phyloP scores from a whole-genome alignment of 306 rosid species.

The Lupinus albus region DNA sequence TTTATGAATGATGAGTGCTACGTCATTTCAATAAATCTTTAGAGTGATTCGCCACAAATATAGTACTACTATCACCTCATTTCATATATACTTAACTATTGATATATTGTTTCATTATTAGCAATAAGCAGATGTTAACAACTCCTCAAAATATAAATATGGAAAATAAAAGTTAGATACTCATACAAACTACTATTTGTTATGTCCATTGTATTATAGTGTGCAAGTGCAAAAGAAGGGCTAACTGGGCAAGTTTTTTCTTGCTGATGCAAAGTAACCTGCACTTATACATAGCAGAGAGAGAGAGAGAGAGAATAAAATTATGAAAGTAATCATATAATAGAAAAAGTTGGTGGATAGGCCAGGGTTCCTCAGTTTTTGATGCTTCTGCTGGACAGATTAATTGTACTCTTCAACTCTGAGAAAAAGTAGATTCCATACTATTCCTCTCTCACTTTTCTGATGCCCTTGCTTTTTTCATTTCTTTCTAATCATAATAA shows the following conservation, averaged over 20 bases:
- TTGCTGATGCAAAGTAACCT: conserved; percentile 39
- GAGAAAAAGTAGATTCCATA: conserved; percentile 57
- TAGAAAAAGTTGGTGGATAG: conserved; percentile 50
- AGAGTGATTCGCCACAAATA: too few relatives aligned
- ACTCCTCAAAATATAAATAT: too few relatives aligned
- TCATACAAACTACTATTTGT: not conserved
- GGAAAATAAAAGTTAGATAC: too few relatives aligned
- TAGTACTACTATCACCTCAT: too few relatives aligned
- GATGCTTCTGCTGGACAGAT: conserved; percentile 52
- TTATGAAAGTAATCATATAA: conserved; percentile 50
- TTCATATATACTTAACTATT: too few relatives aligned
- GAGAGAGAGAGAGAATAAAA: conserved; percentile 8
- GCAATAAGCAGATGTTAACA: too few relatives aligned
- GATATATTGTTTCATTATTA: too few relatives aligned
- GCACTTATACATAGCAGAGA: conserved; percentile 20
- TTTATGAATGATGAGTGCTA: too few relatives aligned
- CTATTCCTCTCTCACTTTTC: conserved; percentile 50
- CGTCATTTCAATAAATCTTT: too few relatives aligned
- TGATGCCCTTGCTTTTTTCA: conserved; percentile 29
- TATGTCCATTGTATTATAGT: not conserved
- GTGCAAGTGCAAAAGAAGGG: conserved; percentile 15
- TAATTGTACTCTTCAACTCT: conserved; percentile 48
- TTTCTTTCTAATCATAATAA: not conserved
- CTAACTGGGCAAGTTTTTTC: conserved; percentile 7
- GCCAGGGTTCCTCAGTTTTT: conserved; percentile 52